phyloP scores from a whole-genome alignment of 768 basidiomycete species.

The Nevesoporus exiguus region DNA sequence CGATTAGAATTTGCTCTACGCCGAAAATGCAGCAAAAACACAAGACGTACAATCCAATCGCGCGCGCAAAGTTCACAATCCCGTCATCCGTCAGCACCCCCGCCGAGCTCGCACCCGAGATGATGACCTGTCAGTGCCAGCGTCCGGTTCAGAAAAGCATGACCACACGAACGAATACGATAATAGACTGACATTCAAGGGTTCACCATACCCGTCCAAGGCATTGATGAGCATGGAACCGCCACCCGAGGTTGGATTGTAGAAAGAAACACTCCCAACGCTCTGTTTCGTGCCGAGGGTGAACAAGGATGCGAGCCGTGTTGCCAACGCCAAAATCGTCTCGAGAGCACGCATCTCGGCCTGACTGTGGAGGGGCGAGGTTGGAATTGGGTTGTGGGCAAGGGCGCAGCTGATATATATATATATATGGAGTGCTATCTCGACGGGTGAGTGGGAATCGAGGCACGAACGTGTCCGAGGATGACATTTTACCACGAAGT shows the following conservation, averaged over 20 bases:
- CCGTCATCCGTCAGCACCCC: slow-evolving; percentile 54
- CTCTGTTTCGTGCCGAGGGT: background rate
- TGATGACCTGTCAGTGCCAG: slow-evolving; percentile 46
- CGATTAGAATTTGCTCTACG: background rate
- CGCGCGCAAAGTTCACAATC: slow-evolving; percentile 54
- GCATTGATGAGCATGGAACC: slow-evolving; percentile 45
- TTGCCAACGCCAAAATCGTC: background rate
- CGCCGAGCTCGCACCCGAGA: slow-evolving; percentile 60
- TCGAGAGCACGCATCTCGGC: slow-evolving; percentile 7
- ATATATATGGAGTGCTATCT: background rate
- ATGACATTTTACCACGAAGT: no score
- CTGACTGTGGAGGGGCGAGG: background rate
- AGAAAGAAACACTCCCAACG: slow-evolving; percentile 25
- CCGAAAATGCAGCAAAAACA: background rate
- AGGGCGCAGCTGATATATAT: background rate
- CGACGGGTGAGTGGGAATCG: background rate
- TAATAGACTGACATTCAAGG: slow-evolving; percentile 38
- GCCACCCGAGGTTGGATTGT: slow-evolving; percentile 34
- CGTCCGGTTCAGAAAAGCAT: background rate
- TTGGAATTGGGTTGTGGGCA: background rate
- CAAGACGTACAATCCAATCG: slow-evolving; percentile 57
- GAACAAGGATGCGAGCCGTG: slow-evolving; percentile 5
- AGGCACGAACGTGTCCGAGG: background rate
- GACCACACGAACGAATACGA: background rate
- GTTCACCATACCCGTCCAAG: slow-evolving; percentile 38